Evolutionary conservation across 805 yeast genomes (phyloP), one percentile per base, ranked within the genome.

Genomic region (Saccharomycopsis guyanensis): DNA sequence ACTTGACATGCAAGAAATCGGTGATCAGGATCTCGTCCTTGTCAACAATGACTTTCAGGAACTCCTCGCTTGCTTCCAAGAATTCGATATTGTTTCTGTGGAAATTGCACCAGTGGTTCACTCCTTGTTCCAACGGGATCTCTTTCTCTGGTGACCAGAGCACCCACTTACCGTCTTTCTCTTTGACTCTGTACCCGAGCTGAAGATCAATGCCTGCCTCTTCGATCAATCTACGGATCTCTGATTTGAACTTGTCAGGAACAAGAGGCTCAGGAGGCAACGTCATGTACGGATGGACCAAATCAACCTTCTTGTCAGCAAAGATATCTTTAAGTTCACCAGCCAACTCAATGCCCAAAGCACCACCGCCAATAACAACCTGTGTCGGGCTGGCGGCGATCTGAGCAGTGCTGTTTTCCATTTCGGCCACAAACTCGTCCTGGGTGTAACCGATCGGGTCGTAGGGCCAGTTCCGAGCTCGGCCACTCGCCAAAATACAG

Each of bases 381-480:
- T 25, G 29, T 6, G 29, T 25, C 29, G 29, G 29, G 10, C 10
- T 7, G 10, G 10, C 10, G 10, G 6, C 10, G 29, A 25, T 25
- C 29, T 25, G 6, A 10, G 29, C 29, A 6, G 10, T 10, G 29
- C 29, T 25, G 29, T 6, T 10, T 10, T 49, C 42, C 76, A 75
- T 73, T 52, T 76, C 80, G 16, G 57, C 47, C 23, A 67, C 46
- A 52, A 63, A 74, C 5, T 56, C 57, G 15, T 63, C 62, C 42
- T 56, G 59, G 10, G 69, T 68, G 39, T 52, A 54, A 0, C 71
- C 76, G n/a, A 61, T 55, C 2, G 80, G 80, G 31, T 75, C 73
- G 32, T 72, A 68, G 12, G 80, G 81, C 77, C 78, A 74, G 36
- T 62, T 60, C 50, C 80, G 60, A 43, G 73, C 63, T 56, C 80